A percentile compares a stretch with the other conserved stretches of the same genome.
Evolutionary conservation across 1,284 basidiomycete species (phyloP).

Genomic region (Wolfiporia cocos): DNA sequence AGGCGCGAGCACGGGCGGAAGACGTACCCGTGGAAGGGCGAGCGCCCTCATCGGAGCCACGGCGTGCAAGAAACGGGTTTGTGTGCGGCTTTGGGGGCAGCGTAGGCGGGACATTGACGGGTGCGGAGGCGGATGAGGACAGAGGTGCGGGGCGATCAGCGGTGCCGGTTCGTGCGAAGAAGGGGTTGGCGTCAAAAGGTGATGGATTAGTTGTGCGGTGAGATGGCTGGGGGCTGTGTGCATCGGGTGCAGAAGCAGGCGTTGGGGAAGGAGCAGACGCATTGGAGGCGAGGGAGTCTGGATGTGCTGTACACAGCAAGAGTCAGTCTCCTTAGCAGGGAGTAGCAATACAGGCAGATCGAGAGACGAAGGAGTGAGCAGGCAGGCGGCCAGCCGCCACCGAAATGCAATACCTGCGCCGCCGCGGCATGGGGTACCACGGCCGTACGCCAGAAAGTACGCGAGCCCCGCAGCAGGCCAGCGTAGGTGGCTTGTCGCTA

Average conservation of each 20-base stretch:
- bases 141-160: not conserved
- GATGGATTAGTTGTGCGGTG: constrained; percentile 10
- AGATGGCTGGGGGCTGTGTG: constrained; percentile 1
- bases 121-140: constrained; percentile 4
- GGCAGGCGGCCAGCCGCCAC: too few relatives aligned
- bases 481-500: too few relatives aligned
- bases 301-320: constrained; percentile 14
- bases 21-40: constrained; percentile 4
- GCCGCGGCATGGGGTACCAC: too few relatives aligned
- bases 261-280: constrained; percentile 9
- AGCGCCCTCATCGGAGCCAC: constrained; percentile 15
- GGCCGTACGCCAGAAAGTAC: too few relatives aligned
- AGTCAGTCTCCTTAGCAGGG: too few relatives aligned
- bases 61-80: constrained; percentile 31
- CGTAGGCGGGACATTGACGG: constrained; percentile 12
- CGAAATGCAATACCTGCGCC: too few relatives aligned
- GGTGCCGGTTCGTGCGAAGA: constrained; percentile 4
- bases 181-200: constrained; percentile 16
- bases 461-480: too few relatives aligned
- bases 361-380: too few relatives aligned
- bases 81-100: constrained; percentile 24
- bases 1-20: constrained; percentile 6
- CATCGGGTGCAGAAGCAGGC: not conserved
- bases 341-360: too few relatives aligned
- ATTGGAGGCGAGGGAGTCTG: constrained; percentile 8